Base-by-base conservation (phyloP, 257 asterid genomes). In the Rhazya stricta region DNA sequence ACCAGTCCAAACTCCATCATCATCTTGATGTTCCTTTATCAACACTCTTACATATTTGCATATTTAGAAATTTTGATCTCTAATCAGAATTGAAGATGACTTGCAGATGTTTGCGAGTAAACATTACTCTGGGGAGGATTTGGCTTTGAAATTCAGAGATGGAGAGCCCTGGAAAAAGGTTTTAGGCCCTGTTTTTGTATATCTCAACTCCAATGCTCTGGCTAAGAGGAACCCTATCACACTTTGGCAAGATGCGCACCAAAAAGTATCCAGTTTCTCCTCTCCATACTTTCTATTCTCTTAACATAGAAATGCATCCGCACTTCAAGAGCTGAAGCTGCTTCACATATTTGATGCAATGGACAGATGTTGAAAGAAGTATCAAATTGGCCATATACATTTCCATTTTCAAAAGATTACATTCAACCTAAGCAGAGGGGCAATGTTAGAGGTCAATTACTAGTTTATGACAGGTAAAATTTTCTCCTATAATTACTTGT, bases 131-230 rank as follows among this genome's bases (percentile, higher is more conserved):
- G 94, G 97, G 69, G 81, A 83, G 43, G 90, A 80, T 39, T 72
- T 89, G 36, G 79, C 85, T 6, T 45, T 87, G 71, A 79, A 79
- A 74, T 84, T 91, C 41, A 45, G 68, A 71, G 30, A 43, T 0
- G 85, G 80, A 37, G 92, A 89, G 19, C 41, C 87, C 46, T 91
- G 97, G 97, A 91, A 85, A 73, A 91, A 88, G 73, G 96, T 89
- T 61, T 37, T 88, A 4, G 97, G 97, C 0, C 96, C 97, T 0
- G 84, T 87, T 67, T 85, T 41, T 81, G 78, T 88, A 37, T 88
- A 84, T 72, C 76, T 89, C 6, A 91, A 91, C 77, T 83, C 94
- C 3, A 32, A 81, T 66, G 19, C 30, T 42, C 29, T 67, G 0
- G 85, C 88, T 34, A 83, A 39, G 36, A 18, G n/a, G 8, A 67